Evolutionary conservation across 2,329 filamentous ascomycete species (phyloP).

Genomic region (Pseudogymnoascus sp.): DNA sequence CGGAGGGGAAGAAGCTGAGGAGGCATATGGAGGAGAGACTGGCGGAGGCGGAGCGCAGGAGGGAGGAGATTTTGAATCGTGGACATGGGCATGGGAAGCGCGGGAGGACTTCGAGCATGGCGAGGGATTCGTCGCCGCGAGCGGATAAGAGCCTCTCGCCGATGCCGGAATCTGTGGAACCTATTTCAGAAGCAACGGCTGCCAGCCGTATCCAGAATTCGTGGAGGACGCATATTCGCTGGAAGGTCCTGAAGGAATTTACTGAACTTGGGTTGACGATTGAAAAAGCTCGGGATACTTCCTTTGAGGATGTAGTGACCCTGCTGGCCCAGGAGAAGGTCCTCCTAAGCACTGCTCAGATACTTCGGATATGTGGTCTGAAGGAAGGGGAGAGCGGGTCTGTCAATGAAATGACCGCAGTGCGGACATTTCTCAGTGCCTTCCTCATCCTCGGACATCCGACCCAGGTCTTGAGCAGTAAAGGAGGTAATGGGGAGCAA

Average conservation of each 20-base stretch:
- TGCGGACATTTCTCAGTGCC: constrained; percentile 69
- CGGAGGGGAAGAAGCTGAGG: constrained; percentile 60
- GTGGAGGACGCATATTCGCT: constrained; percentile 55
- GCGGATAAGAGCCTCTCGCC: constrained; percentile 41
- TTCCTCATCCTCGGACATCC: constrained; percentile 75
- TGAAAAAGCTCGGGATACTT: constrained; percentile 59
- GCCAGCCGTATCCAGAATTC: constrained; percentile 59
- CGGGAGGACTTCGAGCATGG: constrained; percentile 44
- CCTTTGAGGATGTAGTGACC: constrained; percentile 65
- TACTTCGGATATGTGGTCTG: constrained; percentile 62
- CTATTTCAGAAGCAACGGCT: constrained; percentile 52
- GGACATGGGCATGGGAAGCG: constrained; percentile 38
- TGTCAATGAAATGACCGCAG: constrained; percentile 59
- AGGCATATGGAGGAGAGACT: constrained; percentile 72
- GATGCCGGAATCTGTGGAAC: constrained; percentile 40
- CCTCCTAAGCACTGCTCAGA: constrained; percentile 53
- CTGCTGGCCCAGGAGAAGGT: constrained; percentile 60
- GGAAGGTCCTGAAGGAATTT: constrained; percentile 56
- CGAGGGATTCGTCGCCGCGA: constrained; percentile 29
- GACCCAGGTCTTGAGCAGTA: constrained; percentile 66
- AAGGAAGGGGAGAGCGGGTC: constrained; percentile 55
- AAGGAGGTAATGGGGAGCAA: constrained; percentile 50
- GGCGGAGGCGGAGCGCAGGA: constrained; percentile 65
- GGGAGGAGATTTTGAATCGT: constrained; percentile 54
- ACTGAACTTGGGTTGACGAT: constrained; percentile 58